Evolutionary conservation across 2,329 filamentous ascomycete species (phyloP), one percentile per base, ranked within the genome.

Genomic region (Colletotrichum sp.): DNA sequence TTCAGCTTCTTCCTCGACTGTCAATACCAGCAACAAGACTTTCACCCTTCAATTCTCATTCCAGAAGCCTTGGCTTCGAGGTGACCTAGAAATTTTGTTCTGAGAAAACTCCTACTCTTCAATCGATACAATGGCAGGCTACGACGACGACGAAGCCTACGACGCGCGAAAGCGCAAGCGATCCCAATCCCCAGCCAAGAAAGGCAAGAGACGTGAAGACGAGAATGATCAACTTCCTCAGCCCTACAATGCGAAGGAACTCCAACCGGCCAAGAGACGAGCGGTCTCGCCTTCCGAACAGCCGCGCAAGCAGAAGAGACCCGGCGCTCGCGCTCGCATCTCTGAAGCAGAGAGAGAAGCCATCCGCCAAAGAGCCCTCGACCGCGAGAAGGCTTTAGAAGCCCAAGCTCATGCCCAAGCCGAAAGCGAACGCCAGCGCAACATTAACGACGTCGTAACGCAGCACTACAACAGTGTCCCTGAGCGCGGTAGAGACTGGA

Each of bases 381-480:
- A 94, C 76, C 89, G 90, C 77, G 89, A 90, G 69, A 85, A 85
- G 64, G 87, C 87, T 36, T 81, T 84, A 16, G 85, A 84, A 16
- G 83, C 81, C 26, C 81, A 82, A 8, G 83, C 84, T 18, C 83
- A 84, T 7, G 83, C 84, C 18, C 83, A 84, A 7, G 83, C 82
- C 0, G 83, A 86, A 70, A 81, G 85, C 13, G 85, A 85, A 67
- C 85, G 87, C 59, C 85, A 86, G 59, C 86, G 88, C 39, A 87
- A 93, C 66, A 93, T 96, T 80, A 93, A 96, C 80, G 95, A 99
- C 81, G 93, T 98, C 9, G 97, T 99, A 65, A 92, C 93, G 67
- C 93, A 98, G 79, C 96, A 98, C 85, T 99, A 99, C 89, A 99
- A 99, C 85, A 93, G 95, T 49, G 96, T 99, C 0, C 96, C 96